Percentiles rank a stretch among this genome's conserved stretches.
Evolutionary conservation across 805 yeast genomes (phyloP).

Genomic region (Saccharomycopsis sp.): DNA sequence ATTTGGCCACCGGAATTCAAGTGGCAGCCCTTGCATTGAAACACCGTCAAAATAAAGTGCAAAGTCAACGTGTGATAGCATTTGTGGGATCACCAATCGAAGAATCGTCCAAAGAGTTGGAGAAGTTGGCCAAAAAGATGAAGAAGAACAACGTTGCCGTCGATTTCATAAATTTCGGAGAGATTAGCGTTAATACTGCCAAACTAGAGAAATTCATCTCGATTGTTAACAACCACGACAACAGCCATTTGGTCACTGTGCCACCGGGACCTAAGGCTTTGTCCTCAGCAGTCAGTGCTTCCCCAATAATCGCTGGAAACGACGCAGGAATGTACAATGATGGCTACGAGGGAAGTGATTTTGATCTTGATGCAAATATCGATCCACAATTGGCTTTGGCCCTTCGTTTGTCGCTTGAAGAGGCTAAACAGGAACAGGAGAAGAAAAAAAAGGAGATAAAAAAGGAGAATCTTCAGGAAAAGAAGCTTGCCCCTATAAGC

Average conservation of each 20-base stretch:
- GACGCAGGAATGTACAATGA: constrained; percentile 37
- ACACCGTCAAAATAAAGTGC: constrained; percentile 92
- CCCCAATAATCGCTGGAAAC: constrained; percentile 55
- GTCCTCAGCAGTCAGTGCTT: constrained; percentile 72
- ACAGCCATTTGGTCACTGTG: constrained; percentile 75
- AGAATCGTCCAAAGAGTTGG: constrained; percentile 64
- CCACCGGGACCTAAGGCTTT: constrained; percentile 84
- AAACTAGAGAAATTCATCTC: constrained; percentile 75
- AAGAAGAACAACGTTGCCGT: constrained; percentile 89
- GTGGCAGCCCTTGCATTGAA: constrained; percentile 91
- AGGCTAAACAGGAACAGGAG: constrained; percentile 83
- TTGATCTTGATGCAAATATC: constrained; percentile 34
- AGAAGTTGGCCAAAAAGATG: constrained; percentile 81
- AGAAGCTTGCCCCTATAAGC: not conserved
- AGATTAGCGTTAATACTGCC: constrained; percentile 66
- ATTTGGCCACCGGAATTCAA: constrained; percentile 78
- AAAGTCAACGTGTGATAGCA: constrained; percentile 80
- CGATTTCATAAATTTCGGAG: constrained; percentile 90
- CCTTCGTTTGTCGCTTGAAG: constrained; percentile 87
- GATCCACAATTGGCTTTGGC: constrained; percentile 98
- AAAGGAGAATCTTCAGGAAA: not conserved
- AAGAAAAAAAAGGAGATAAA: constrained; percentile 20
- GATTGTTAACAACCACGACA: constrained; percentile 66
- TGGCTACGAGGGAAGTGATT: constrained; percentile 40
- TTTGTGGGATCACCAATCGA: constrained; percentile 84